These are phyloP conservation scores for Thermothielavioides terrestris DNA, from an alignment of 495 filamentous ascomycete species.

Conservation along the genomic window DNA sequence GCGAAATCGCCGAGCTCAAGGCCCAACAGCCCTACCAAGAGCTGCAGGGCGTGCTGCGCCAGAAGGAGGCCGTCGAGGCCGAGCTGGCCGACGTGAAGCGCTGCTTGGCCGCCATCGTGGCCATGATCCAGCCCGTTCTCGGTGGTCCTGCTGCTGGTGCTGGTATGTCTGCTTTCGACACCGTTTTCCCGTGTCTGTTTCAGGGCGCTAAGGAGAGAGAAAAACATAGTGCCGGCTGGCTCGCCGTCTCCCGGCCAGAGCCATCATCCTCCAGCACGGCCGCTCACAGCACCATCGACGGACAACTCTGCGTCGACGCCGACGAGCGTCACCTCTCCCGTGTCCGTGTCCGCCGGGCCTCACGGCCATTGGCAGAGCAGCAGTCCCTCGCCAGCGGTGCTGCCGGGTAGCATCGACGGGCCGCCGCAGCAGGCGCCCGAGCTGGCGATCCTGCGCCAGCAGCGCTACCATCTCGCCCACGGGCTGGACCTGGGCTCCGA, in stretches of 20 bases:
- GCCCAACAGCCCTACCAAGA: constrained; percentile 72
- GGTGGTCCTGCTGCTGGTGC: constrained; percentile 16
- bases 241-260: constrained; percentile 9
- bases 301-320: constrained; percentile 28
- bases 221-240: background rate
- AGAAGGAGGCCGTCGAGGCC: constrained; percentile 59
- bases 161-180: background rate
- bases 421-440: constrained; percentile 14
- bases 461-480: constrained; percentile 47
- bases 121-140: constrained; percentile 55
- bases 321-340: constrained; percentile 31
- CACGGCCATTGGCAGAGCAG: constrained; percentile 22
- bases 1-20: constrained; percentile 37
- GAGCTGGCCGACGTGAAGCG: constrained; percentile 64
- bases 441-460: constrained; percentile 35
- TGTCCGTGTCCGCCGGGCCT: constrained; percentile 18
- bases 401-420: constrained; percentile 2
- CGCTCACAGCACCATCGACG: constrained; percentile 15
- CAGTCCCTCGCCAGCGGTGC: constrained; percentile 14
- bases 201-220: too few relatives aligned
- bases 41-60: constrained; percentile 57
- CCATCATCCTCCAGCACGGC: background rate
- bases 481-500: constrained; percentile 52
- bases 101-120: constrained; percentile 50
- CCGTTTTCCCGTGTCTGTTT: too few relatives aligned